Evolutionary conservation across 805 yeast species (phyloP).

Genomic region (Lachancea quebecensis): DNA sequence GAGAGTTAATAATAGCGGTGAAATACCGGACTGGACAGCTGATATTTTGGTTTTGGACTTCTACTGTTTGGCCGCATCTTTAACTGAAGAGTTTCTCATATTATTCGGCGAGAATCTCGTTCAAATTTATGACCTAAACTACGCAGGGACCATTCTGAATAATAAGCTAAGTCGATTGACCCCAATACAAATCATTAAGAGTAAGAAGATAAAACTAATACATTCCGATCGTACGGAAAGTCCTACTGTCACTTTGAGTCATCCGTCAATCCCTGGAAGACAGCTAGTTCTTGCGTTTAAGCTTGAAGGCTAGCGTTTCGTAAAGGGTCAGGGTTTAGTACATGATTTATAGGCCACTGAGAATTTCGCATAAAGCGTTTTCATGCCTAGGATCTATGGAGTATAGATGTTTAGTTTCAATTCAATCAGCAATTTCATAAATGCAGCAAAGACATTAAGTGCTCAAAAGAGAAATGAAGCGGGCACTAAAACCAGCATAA

Average conservation of each 20-base stretch:
- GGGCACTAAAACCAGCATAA: too few relatives aligned
- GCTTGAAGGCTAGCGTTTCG: slow-evolving; percentile 2
- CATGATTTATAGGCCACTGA: too few relatives aligned
- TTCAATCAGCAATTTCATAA: too few relatives aligned
- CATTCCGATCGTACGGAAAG: slow-evolving; percentile 34
- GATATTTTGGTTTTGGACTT: slow-evolving; percentile 39
- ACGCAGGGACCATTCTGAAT: slow-evolving; percentile 35
- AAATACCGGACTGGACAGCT: slow-evolving; percentile 36
- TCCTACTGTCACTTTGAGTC: slow-evolving; percentile 46
- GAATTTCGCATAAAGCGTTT: too few relatives aligned
- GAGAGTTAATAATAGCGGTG: slow-evolving; percentile 53
- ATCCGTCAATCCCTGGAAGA: slow-evolving; percentile 55
- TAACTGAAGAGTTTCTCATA: slow-evolving; percentile 42
- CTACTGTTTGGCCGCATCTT: slow-evolving; percentile 35
- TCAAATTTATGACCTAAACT: slow-evolving; percentile 59
- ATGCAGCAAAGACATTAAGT: too few relatives aligned
- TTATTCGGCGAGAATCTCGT: slow-evolving; percentile 59
- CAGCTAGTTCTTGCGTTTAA: slow-evolving; percentile 41
- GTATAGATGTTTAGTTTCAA: too few relatives aligned
- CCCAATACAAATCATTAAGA: slow-evolving; percentile 62
- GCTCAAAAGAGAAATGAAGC: too few relatives aligned
- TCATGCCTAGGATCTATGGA: too few relatives aligned
- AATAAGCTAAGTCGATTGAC: slow-evolving; percentile 32
- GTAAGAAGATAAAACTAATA: slow-evolving; percentile 53
- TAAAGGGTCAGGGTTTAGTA: neutral